A percentile compares a stretch with the other conserved stretches of the same genome.
Evolutionary conservation across 768 basidiomycete genomes (phyloP).

Genomic region (Hydnomerulius pinastri): DNA sequence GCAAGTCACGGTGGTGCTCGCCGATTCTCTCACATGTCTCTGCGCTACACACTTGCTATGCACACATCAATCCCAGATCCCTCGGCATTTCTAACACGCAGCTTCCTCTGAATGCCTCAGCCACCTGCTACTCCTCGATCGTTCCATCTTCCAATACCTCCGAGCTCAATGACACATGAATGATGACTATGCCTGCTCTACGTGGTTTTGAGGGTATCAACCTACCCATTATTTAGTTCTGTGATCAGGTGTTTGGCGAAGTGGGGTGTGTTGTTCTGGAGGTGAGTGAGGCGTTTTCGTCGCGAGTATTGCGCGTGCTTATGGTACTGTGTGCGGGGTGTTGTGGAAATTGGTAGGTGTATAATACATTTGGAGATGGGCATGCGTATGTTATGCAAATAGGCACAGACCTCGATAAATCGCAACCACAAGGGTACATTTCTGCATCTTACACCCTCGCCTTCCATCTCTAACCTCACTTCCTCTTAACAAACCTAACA

Average conservation of each 20-base stretch:
- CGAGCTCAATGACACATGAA: conserved; percentile 56
- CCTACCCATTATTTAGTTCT: conserved; percentile 68
- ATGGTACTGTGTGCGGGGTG: not conserved
- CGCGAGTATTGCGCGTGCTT: no score
- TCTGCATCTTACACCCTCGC: not conserved
- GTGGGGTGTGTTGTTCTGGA: conserved; percentile 56
- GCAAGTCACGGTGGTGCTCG: no score
- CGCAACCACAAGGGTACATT: conserved; percentile 34
- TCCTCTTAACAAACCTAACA: no score
- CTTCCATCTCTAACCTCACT: no score
- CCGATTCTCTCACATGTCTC: not conserved
- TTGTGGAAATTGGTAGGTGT: no score
- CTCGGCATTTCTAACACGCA: no score
- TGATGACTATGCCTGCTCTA: conserved; percentile 74
- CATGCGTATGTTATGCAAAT: conserved; percentile 59
- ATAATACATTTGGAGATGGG: conserved; percentile 75
- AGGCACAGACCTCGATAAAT: conserved; percentile 45
- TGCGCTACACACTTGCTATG: not conserved
- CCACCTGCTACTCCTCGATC: conserved; percentile 33
- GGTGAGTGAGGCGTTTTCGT: conserved; percentile 46
- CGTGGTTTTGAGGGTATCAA: conserved; percentile 71
- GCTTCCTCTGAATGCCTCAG: conserved; percentile 18
- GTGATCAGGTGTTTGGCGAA: conserved; percentile 40
- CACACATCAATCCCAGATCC: not conserved
- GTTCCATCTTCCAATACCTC: conserved; percentile 21